These are phyloP conservation scores for Apiospora malaysiana DNA, from an alignment of 2,329 filamentous ascomycete genomes.

Conservation along the genomic window DNA sequence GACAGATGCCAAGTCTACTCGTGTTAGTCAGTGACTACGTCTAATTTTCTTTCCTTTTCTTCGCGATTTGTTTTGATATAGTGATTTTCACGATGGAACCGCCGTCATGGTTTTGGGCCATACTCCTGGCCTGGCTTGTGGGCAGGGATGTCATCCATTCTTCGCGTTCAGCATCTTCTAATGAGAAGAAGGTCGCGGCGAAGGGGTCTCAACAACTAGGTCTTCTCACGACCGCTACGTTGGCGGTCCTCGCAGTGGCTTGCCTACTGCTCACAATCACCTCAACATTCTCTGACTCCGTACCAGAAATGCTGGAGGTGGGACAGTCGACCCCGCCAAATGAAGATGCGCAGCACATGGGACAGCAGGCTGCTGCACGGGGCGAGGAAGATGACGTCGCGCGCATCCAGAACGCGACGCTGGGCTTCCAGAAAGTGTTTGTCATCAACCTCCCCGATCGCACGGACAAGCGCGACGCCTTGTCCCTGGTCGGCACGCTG, in stretches of 20 bases:
- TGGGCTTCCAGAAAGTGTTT: conserved; percentile 42
- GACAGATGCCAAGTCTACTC: not conserved
- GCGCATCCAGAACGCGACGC: conserved; percentile 33
- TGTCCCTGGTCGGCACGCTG: conserved; percentile 48
- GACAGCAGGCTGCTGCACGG: not conserved
- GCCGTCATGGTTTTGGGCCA: not conserved
- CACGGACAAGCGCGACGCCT: conserved; percentile 55
- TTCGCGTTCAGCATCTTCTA: not conserved
- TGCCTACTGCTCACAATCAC: not conserved
- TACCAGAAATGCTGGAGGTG: not conserved
- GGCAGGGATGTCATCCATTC: not conserved
- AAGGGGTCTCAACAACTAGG: not conserved
- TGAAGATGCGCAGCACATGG: not conserved
- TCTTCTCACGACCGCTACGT: not conserved
- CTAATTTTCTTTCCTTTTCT: not conserved
- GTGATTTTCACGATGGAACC: not conserved
- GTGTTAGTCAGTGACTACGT: not conserved
- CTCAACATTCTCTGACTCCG: not conserved
- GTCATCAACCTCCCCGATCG: conserved; percentile 53
- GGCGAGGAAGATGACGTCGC: conserved; percentile 30
- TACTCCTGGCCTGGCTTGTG: not conserved
- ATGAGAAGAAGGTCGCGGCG: not conserved
- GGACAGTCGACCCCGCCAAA: not conserved
- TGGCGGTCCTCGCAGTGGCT: not conserved
- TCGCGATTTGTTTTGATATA: not conserved